Evolutionary conservation across 2,329 filamentous ascomycete species (phyloP).

Genomic region (Ascochyta viciae-villosae): DNA sequence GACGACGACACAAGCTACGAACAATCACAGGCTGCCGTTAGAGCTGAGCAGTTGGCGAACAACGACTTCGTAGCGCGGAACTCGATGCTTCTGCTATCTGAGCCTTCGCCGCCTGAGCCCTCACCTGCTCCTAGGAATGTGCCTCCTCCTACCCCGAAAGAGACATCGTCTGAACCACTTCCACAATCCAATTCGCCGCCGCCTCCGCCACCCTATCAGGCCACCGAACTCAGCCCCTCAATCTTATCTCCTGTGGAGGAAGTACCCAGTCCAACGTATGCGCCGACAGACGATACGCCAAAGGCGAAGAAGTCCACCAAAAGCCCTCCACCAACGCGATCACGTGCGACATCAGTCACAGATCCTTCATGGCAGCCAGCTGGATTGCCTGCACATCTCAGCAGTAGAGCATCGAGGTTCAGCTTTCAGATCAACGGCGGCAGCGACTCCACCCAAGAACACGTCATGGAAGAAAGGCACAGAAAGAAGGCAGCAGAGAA

Average conservation of each 20-base stretch:
- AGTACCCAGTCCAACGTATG: conserved; percentile 34
- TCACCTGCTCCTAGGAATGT: conserved; percentile 12
- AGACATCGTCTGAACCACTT: conserved; percentile 20
- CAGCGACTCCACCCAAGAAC: conserved; percentile 70
- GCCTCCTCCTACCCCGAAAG: conserved; percentile 18
- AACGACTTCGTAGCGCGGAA: conserved; percentile 56
- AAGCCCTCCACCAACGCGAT: conserved; percentile 44
- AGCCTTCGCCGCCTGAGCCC: conserved; percentile 27
- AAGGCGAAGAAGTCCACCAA: conserved; percentile 46
- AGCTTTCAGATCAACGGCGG: conserved; percentile 82
- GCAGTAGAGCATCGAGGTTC: conserved; percentile 77
- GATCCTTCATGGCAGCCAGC: conserved; percentile 47
- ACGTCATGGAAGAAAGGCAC: conserved; percentile 75
- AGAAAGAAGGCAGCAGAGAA: conserved; percentile 70
- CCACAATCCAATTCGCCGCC: conserved; percentile 16
- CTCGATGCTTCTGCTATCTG: conserved; percentile 42
- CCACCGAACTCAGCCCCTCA: conserved; percentile 31
- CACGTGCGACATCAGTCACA: conserved; percentile 47
- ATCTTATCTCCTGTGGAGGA: conserved; percentile 46
- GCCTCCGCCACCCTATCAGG: conserved; percentile 27
- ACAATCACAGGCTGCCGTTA: conserved; percentile 51
- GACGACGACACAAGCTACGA: conserved; percentile 58
- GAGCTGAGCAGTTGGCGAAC: conserved; percentile 57
- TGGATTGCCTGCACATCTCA: conserved; percentile 53
- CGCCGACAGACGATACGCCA: conserved; percentile 35